Evolutionary conservation across 2,329 filamentous ascomycete genomes (phyloP).

Genomic region (Hypoxylon sp.): DNA sequence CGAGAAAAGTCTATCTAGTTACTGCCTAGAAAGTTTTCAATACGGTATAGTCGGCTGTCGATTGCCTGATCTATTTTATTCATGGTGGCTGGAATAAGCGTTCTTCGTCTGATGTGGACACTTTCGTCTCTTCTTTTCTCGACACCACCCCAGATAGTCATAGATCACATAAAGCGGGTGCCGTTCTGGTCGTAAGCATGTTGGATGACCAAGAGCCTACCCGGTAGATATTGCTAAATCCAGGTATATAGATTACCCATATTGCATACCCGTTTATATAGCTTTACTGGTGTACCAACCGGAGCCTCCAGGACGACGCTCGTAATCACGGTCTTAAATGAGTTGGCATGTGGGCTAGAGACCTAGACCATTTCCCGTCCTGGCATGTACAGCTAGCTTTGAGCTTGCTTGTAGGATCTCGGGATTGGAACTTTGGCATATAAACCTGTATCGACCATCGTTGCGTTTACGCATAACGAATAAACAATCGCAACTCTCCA

Average conservation of each 20-base stretch:
- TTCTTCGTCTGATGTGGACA: too few relatives aligned
- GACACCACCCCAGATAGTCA: too few relatives aligned
- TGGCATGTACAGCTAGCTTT: neutral
- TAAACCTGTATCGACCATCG: neutral
- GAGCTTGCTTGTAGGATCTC: neutral
- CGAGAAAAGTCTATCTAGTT: neutral
- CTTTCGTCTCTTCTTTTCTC: too few relatives aligned
- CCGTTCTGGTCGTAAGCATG: neutral
- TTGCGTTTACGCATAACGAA: neutral
- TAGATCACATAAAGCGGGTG: neutral
- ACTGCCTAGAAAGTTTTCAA: constrained; percentile 2
- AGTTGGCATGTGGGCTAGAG: neutral
- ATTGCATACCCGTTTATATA: neutral
- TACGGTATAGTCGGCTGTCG: neutral
- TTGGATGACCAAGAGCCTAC: neutral
- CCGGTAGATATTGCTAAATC: neutral
- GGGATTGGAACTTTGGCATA: neutral
- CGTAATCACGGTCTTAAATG: neutral
- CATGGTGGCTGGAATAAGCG: neutral
- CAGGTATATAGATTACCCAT: neutral
- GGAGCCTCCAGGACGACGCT: neutral
- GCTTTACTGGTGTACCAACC: neutral
- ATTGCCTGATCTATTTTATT: neutral
- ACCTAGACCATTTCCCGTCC: neutral
- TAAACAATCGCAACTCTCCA: neutral